These are phyloP conservation scores for Esteya vermicola DNA, from an alignment of 2,329 filamentous ascomycete species.

Conservation along the genomic window DNA sequence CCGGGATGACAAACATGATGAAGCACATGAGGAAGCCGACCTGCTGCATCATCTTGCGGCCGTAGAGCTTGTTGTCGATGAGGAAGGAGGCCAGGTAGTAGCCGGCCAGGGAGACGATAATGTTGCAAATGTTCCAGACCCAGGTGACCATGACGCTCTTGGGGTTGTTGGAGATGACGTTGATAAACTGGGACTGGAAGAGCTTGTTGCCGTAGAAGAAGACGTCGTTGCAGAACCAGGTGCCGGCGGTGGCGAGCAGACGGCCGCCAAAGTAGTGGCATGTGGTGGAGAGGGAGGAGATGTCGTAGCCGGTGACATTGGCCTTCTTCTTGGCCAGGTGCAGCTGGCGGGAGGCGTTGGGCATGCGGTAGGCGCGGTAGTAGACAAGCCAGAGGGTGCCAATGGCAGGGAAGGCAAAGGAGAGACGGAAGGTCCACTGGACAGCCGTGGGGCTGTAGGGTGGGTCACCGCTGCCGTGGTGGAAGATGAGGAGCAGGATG, in stretches of 20 bases:
- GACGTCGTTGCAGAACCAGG: slow-evolving; percentile 94
- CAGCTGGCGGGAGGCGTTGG: slow-evolving; percentile 70
- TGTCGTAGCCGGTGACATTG: slow-evolving; percentile 83
- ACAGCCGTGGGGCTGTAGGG: slow-evolving; percentile 66
- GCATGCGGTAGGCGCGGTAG: slow-evolving; percentile 94
- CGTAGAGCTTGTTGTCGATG: slow-evolving; percentile 94
- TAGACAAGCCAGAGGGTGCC: slow-evolving; percentile 92
- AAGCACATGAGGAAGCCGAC: slow-evolving; percentile 88
- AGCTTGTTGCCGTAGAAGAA: slow-evolving; percentile 72
- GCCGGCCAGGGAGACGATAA: slow-evolving; percentile 68
- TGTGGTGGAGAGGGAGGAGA: slow-evolving; percentile 65
- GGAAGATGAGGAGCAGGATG: slow-evolving; percentile 74
- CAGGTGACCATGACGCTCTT: slow-evolving; percentile 68
- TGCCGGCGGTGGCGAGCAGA: slow-evolving; percentile 69
- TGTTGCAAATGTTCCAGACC: slow-evolving; percentile 88
- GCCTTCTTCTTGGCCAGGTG: slow-evolving; percentile 70
- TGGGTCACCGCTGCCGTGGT: slow-evolving; percentile 59
- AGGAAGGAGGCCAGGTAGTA: slow-evolving; percentile 84
- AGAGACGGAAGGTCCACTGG: slow-evolving; percentile 85
- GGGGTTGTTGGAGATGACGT: slow-evolving; percentile 12
- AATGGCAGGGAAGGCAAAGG: slow-evolving; percentile 79
- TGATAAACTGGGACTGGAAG: slow-evolving; percentile 12
- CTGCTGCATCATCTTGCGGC: slow-evolving; percentile 92
- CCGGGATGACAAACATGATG: slow-evolving; percentile 83
- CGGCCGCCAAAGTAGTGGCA: slow-evolving; percentile 76